A percentile compares a stretch with the other conserved stretches of the same genome.
These are phyloP conservation scores for Trifolium subterraneum DNA, from an alignment of 306 rosid species.

Conservation along the genomic window DNA sequence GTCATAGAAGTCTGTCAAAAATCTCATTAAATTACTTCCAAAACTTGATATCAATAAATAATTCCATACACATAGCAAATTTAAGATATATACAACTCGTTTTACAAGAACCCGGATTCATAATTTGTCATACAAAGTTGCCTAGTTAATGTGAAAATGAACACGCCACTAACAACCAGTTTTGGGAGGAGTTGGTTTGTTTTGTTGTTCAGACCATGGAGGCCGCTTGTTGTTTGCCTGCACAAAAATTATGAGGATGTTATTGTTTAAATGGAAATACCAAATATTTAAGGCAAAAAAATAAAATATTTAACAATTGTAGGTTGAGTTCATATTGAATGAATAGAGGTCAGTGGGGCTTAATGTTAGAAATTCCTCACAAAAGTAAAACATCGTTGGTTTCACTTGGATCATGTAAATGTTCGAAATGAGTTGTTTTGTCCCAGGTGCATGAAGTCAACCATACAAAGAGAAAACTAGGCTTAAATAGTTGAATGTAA, in stretches of 20 bases:
- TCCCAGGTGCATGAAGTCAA: constrained; percentile 2
- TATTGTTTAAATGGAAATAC: constrained; percentile 12
- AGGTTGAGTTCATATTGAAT: constrained; percentile 20
- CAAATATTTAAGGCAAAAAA: constrained; percentile 1
- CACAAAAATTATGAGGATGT: constrained; percentile 35
- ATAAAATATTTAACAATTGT: constrained; percentile 8
- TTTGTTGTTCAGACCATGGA: constrained; percentile 88
- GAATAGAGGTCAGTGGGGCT: not conserved
- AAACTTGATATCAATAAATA: constrained; percentile 1
- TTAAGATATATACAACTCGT: constrained; percentile 14
- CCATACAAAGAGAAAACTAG: constrained; percentile 23
- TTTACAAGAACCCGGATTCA: constrained; percentile 5
- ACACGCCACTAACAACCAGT: constrained; percentile 45
- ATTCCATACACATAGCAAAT: constrained; percentile 26
- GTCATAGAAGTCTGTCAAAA: not conserved
- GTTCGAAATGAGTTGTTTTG: constrained; percentile 1
- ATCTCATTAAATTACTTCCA: constrained; percentile 4
- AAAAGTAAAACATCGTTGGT: constrained; percentile 16
- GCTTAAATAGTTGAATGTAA: not conserved
- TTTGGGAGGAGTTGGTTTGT: constrained; percentile 52
- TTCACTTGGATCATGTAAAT: not conserved
- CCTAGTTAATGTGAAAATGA: constrained; percentile 10
- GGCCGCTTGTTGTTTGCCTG: constrained; percentile 80
- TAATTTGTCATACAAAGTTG: constrained; percentile 26
- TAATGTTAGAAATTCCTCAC: not conserved